Evolutionary conservation across 495 filamentous ascomycete species (phyloP).

Genomic region (Pseudotulostoma volvatum): DNA sequence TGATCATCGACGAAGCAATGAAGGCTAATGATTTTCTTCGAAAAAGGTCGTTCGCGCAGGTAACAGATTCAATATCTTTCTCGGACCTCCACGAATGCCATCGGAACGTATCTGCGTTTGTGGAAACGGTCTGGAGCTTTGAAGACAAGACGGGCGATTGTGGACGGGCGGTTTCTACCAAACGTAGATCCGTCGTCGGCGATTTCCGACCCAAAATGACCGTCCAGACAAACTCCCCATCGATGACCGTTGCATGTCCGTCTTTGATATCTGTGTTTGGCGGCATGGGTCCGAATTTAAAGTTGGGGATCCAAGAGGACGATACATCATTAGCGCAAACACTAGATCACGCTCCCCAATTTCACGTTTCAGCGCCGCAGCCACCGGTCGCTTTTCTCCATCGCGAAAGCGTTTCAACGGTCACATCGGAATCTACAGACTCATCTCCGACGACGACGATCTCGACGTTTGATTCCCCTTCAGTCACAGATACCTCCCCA

Average conservation of each 20-base stretch:
- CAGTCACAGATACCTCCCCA: slow-evolving; percentile 77
- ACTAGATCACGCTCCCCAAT: slow-evolving; percentile 12
- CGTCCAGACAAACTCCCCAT: slow-evolving; percentile 30
- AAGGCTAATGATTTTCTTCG: slow-evolving; percentile 17
- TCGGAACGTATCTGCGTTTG: slow-evolving; percentile 8
- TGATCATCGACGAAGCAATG: too few species aligned
- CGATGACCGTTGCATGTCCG: slow-evolving; percentile 45
- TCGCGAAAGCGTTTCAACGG: slow-evolving; percentile 39
- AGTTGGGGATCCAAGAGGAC: slow-evolving; percentile 17
- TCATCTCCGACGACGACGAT: slow-evolving; percentile 91
- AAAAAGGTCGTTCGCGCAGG: slow-evolving; percentile 31
- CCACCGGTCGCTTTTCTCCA: slow-evolving; percentile 21
- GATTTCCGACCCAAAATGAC: slow-evolving; percentile 20
- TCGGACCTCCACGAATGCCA: slow-evolving; percentile 12
- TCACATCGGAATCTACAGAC: slow-evolving; percentile 70
- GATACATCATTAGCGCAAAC: slow-evolving; percentile 2
- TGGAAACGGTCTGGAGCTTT: too few species aligned
- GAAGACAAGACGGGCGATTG: slow-evolving; percentile 10
- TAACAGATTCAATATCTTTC: slow-evolving; percentile 22
- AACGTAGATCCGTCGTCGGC: slow-evolving; percentile 11
- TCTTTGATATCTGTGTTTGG: slow-evolving; percentile 59
- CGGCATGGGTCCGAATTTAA: slow-evolving; percentile 12
- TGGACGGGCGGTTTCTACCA: slow-evolving; percentile 15
- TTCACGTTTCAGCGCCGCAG: slow-evolving; percentile 18
- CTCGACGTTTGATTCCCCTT: slow-evolving; percentile 81